Evolutionary conservation across 108 stramenopile species (phyloP).

Genomic region (Craspedostauros australis): DNA sequence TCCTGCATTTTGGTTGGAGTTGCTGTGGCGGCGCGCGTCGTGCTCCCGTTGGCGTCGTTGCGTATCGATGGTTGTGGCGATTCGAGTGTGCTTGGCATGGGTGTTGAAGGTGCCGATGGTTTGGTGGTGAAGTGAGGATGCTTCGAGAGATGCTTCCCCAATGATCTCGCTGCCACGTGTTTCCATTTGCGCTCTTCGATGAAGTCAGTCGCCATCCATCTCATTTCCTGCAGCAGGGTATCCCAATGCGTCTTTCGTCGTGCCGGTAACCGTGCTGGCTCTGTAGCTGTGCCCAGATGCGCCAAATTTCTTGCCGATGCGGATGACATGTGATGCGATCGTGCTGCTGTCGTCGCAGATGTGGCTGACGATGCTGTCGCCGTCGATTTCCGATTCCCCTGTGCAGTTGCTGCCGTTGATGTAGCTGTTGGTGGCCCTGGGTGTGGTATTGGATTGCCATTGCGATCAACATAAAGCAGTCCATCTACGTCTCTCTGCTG

Average conservation of each 20-base stretch:
- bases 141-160: background rate
- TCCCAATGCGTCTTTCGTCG: slow-evolving; percentile 84
- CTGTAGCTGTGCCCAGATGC: background rate
- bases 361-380: too few species aligned
- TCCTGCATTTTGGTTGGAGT: too few species aligned
- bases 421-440: background rate
- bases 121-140: background rate
- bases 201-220: slow-evolving; percentile 85
- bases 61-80: background rate
- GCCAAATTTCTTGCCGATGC: slow-evolving; percentile 2
- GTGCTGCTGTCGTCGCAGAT: background rate
- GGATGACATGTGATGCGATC: background rate
- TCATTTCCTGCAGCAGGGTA: slow-evolving; percentile 79
- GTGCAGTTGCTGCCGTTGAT: background rate
- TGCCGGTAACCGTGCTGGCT: slow-evolving; percentile 26
- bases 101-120: background rate
- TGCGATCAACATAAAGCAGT: too few species aligned
- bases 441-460: too few species aligned
- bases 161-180: slow-evolving; percentile 24
- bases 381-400: background rate
- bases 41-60: too few species aligned
- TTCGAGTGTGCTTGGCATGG: background rate
- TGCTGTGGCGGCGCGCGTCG: too few species aligned
- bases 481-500: background rate
- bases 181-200: slow-evolving; percentile 88